phyloP scores from a whole-genome alignment of 2,329 filamentous ascomycete species.

The Graphium sp. region DNA sequence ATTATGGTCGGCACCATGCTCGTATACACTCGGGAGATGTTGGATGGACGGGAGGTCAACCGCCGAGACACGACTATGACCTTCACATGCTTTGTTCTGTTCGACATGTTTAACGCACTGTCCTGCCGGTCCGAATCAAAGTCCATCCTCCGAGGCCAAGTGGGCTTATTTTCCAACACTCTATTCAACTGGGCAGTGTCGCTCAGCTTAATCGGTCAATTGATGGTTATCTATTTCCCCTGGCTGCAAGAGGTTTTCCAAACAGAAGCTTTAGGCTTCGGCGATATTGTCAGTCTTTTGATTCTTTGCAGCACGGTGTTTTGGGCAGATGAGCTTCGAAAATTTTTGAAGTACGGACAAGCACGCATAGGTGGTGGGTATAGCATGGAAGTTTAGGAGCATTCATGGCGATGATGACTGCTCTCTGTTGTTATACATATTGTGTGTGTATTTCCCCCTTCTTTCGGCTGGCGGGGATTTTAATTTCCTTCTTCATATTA shows the following conservation, averaged over 20 bases:
- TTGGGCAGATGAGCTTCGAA: constrained; percentile 84
- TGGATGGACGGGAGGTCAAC: constrained; percentile 63
- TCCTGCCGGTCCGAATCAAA: constrained; percentile 85
- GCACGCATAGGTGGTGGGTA: constrained; percentile 42
- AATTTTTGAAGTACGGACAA: constrained; percentile 52
- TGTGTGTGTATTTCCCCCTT: constrained; percentile 2
- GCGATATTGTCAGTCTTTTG: constrained; percentile 59
- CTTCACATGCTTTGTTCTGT: constrained; percentile 96
- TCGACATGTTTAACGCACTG: constrained; percentile 98
- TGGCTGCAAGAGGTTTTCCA: constrained; percentile 91
- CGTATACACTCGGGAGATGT: constrained; percentile 86
- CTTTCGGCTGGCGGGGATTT: neutral
- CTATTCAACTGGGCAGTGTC: constrained; percentile 95
- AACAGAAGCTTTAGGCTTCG: constrained; percentile 65
- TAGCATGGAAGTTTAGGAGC: too few species aligned
- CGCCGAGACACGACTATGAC: constrained; percentile 98
- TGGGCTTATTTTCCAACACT: constrained; percentile 68
- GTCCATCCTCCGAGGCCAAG: constrained; percentile 72
- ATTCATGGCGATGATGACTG: too few species aligned
- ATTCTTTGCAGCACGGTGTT: constrained; percentile 77
- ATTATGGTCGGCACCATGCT: constrained; percentile 88
- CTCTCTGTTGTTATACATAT: too few species aligned
- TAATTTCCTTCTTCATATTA: too few species aligned
- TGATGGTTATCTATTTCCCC: constrained; percentile 86
- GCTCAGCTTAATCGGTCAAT: constrained; percentile 68